Conservation (phyloP, 805 yeast species). For the Torulaspora indica region DNA sequence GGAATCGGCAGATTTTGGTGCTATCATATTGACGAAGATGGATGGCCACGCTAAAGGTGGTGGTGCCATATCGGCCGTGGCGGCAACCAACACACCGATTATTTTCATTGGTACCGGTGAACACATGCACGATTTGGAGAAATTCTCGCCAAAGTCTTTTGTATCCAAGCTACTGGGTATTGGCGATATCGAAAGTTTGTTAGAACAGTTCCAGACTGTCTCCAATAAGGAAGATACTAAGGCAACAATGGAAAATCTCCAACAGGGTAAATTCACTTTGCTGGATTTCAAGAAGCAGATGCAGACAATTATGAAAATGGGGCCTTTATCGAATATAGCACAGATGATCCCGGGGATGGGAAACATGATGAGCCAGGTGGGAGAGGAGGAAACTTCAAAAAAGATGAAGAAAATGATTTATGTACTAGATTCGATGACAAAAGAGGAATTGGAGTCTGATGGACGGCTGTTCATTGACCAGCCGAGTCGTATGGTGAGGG, state of each 20-base stretch:
- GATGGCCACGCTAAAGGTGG: conserved; percentile 99
- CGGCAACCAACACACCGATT: conserved; percentile 92
- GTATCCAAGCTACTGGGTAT: conserved; percentile 90
- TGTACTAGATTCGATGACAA: conserved; percentile 94
- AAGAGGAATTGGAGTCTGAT: conserved; percentile 82
- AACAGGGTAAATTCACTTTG: conserved; percentile 90
- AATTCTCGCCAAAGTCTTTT: conserved; percentile 83
- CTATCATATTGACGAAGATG: conserved; percentile 91
- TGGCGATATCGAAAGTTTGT: conserved; percentile 88
- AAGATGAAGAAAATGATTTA: conserved; percentile 83
- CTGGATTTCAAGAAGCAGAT: conserved; percentile 90
- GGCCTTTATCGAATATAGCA: conserved; percentile 90
- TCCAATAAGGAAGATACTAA: conserved; percentile 82
- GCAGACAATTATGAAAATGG: conserved; percentile 94
- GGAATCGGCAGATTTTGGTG: conserved; percentile 88
- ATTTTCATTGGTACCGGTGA: conserved; percentile 98
- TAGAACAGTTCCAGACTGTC: conserved; percentile 78
- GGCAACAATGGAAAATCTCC: conserved; percentile 84
- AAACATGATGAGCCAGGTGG: conserved; percentile 78
- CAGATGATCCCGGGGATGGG: conserved; percentile 92
- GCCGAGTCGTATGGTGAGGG: conserved; percentile 82
- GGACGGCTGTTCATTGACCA: conserved; percentile 74
- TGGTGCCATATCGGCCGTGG: conserved; percentile 98
- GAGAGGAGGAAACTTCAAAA: conserved; percentile 87
- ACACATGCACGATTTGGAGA: conserved; percentile 88